These are phyloP conservation scores for Rhodocollybia butyracea DNA, from an alignment of 768 basidiomycete genomes.

Conservation along the genomic window DNA sequence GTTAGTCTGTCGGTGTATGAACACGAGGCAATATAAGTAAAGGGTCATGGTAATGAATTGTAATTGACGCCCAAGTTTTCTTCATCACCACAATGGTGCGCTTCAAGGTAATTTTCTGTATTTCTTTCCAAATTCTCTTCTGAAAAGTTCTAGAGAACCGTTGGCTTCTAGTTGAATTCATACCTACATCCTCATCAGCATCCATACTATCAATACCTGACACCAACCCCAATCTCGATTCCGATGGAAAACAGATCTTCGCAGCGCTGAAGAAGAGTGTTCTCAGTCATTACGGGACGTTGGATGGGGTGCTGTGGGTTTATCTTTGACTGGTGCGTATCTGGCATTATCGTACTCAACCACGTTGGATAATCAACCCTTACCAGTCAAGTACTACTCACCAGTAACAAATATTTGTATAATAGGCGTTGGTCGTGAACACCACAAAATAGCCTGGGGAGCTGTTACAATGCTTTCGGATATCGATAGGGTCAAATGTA, in stretches of 20 bases:
- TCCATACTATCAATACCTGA: constrained; percentile 15
- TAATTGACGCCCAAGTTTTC: too few species aligned
- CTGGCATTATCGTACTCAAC: not conserved
- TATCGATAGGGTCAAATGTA: constrained; percentile 54
- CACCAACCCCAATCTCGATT: constrained; percentile 13
- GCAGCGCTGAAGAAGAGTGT: constrained; percentile 67
- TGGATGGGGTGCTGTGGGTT: constrained; percentile 80
- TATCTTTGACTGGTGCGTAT: constrained; percentile 63
- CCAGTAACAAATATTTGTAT: constrained; percentile 82
- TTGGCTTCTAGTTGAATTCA: constrained; percentile 86
- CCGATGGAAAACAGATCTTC: constrained; percentile 68
- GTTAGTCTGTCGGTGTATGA: too few species aligned
- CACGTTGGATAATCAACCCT: constrained; percentile 5
- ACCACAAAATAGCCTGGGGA: constrained; percentile 77
- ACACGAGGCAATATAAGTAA: not conserved
- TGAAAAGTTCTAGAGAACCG: constrained; percentile 57
- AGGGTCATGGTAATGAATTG: too few species aligned
- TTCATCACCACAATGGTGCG: too few species aligned
- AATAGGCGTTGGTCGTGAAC: constrained; percentile 80
- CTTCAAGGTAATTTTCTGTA: constrained; percentile 51
- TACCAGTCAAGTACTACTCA: constrained; percentile 83
- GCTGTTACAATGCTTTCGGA: constrained; percentile 66
- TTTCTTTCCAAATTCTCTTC: not conserved
- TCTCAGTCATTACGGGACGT: constrained; percentile 76
- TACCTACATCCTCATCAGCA: constrained; percentile 37